Base-by-base conservation (phyloP, 1,139 yeast species). In the Diutina rugosa region DNA sequence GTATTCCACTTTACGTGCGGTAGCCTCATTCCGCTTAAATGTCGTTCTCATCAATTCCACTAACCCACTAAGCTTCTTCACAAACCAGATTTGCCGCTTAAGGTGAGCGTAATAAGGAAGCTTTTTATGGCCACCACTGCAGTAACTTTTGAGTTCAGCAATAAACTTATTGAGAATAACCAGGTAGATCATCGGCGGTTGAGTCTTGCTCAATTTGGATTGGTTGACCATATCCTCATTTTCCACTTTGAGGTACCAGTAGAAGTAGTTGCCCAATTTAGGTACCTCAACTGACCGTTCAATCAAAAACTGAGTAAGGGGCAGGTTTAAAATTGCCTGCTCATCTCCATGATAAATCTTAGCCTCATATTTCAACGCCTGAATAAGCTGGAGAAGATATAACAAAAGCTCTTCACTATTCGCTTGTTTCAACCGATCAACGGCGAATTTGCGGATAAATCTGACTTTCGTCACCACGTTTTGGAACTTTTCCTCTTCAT, bases 181-280 rank as follows among this genome's bases (percentile, higher is more conserved):
- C 5, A 75, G 64, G 61, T 73, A 76, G 14, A 74, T 72, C n/a
- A 58, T 47, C 6, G 38, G 21, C 44, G 56, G 49, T 41, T 61
- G 60, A 26, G 62, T 56, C 35, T 59, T 58, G 45, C 29, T 41
- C 58, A 55, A 12, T 7, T 60, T 58, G 3, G 64, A 57, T 9
- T 61, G 61, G 51, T 67, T 70, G 18, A 76, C 61, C 62, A 84
- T 86, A 61, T 90, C 96, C 62, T 84, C 86, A 46, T 89, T 81
- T 64, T 91, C 97, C 1, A 95, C 96, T 62, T 85, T 86, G 55
- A 93, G 80, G 65, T 86, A 90, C 98, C 99, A 93, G 66, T 90
- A 91, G 60, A 93, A 84, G 65, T 80, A 90, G 64, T 86, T 90
- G 0, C 96, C 95, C 44, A 93, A 72, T 18, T 79, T 73, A 29